A percentile compares a stretch with the other conserved stretches of the same genome.
Conservation (phyloP, 106 monocot species). For the Dendrobium huoshanense region DNA sequence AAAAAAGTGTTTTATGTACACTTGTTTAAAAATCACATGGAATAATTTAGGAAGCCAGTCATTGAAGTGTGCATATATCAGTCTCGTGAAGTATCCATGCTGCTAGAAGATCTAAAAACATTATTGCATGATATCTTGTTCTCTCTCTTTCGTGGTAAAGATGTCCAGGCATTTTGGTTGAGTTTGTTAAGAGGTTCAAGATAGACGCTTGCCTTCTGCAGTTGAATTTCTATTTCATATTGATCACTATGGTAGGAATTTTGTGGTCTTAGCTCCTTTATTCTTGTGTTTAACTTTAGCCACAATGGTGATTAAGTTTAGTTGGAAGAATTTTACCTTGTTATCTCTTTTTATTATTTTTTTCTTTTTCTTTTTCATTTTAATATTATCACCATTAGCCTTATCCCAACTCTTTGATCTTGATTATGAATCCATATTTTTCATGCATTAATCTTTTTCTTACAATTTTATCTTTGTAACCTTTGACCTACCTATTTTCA, state of each 20-base stretch:
- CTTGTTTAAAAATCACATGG: neutral
- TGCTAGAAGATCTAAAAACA: neutral
- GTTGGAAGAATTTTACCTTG: neutral
- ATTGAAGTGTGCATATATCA: neutral
- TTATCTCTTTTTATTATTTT: neutral
- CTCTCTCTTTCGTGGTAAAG: neutral
- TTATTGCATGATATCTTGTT: conserved; percentile 1
- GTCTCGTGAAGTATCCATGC: too few relatives aligned
- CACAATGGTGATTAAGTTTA: neutral
- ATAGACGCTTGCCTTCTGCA: too few relatives aligned
- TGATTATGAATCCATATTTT: too few relatives aligned
- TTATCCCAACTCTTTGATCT: too few relatives aligned
- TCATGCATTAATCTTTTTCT: too few relatives aligned
- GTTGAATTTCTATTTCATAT: too few relatives aligned
- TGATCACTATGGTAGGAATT: too few relatives aligned
- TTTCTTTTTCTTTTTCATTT: neutral
- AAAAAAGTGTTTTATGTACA: neutral
- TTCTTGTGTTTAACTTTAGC: neutral
- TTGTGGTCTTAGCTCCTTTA: neutral
- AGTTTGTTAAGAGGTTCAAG: too few relatives aligned
- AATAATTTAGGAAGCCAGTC: neutral
- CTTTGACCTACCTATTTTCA: too few relatives aligned
- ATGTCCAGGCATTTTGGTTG: neutral
- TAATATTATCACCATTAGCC: too few relatives aligned
- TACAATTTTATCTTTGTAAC: too few relatives aligned